Evolutionary conservation across 2,329 filamentous ascomycete genomes (phyloP), one percentile per base, ranked within the genome.

Genomic region (Colletotrichum viniferum): DNA sequence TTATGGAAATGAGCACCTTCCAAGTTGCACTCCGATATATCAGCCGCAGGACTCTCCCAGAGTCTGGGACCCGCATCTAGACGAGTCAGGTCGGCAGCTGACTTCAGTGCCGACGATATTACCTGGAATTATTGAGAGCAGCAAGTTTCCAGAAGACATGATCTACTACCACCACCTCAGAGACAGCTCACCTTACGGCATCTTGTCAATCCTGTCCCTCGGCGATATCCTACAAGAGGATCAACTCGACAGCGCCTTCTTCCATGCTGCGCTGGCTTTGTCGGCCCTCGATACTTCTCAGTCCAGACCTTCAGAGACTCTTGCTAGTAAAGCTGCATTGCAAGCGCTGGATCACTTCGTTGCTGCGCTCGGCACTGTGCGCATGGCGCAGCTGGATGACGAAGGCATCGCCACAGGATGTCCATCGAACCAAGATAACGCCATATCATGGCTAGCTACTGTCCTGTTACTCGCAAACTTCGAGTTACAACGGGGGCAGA

Each of bases 311-410:
- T 18, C 16, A 3, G 43, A 48, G 4, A 16, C 18, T 13, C 28
- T 73, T 24, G 71, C 56, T 1, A 43, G n/a, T 18, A 73, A 69
- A 32, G 64, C 71, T 16, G 30, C 64, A 4, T 58, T 73, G 3
- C 71, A 73, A n/a, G 65, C 71, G 5, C 65, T 73, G 12, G 71
- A 73, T 6, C 71, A 73, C 21, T 69, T 73, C 32, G 58, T 69
- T 16, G 24, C 64, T n/a, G 64, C 71, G 6, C 64, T 73, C 0
- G 71, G 71, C 7, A 69, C 58, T 3, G 58, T 73, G 6, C 65
- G 71, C 2, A 73, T 69, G 56, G 64, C 71, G 5, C 71, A 64
- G 24, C 30, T 73, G 26, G 56, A 73, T 32, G 58, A 73, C 14
- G 58, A 61, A 8, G 70, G 63, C 12, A 18, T 72, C 16, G 71